phyloP scores from a whole-genome alignment of 345 rosid species.

The Corchorus capsularis region DNA sequence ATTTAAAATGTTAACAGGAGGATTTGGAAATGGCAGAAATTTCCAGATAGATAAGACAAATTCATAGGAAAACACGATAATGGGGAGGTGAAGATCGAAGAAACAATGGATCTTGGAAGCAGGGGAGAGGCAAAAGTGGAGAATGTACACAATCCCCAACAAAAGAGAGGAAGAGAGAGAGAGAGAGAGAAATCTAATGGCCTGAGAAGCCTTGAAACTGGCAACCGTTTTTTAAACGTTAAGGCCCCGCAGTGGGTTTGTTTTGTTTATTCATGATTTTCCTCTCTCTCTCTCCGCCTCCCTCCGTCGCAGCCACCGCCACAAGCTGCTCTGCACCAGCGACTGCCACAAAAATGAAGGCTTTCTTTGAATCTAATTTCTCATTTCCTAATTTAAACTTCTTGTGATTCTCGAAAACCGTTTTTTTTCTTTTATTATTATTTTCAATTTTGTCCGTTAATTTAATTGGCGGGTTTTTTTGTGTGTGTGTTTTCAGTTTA shows the following conservation, averaged over 20 bases:
- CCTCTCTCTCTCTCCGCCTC: neutral
- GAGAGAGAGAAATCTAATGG: neutral
- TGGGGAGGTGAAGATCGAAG: neutral
- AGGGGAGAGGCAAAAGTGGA: neutral
- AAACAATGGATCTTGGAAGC: too few species aligned
- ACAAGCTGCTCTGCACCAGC: neutral
- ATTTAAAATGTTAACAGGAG: neutral
- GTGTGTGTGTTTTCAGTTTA: neutral
- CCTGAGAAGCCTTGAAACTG: neutral
- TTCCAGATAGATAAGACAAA: neutral
- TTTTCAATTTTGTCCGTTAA: slow-evolving; percentile 13
- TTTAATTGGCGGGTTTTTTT: slow-evolving; percentile 14
- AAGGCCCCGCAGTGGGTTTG: neutral
- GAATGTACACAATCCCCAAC: neutral
- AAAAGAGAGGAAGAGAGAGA: neutral
- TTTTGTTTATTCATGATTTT: neutral
- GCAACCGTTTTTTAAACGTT: neutral
- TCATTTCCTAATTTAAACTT: neutral
- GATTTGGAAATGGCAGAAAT: neutral
- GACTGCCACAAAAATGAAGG: neutral
- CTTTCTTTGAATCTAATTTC: neutral
- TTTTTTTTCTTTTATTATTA: neutral
- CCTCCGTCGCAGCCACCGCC: slow-evolving; percentile 15
- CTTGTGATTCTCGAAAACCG: neutral
- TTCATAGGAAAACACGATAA: slow-evolving; percentile 1